Evolutionary conservation across 2,329 filamentous ascomycete genomes (phyloP).

Genomic region (Fusarium tuaranense): DNA sequence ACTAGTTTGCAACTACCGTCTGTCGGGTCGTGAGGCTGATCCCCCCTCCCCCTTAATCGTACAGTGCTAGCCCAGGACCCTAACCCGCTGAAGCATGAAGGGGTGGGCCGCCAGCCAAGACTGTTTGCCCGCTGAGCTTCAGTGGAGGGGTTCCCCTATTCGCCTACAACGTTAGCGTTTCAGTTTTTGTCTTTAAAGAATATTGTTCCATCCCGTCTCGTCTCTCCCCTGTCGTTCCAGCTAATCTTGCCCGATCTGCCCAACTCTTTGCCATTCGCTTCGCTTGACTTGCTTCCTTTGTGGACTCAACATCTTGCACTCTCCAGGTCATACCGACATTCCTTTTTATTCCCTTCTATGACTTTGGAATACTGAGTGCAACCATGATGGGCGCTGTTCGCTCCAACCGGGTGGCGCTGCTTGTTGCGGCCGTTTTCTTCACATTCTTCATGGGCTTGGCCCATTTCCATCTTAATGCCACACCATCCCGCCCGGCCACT

Average conservation of each 20-base stretch:
- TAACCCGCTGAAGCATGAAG: not conserved
- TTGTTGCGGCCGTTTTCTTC: constrained; percentile 19
- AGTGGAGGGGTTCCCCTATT: not conserved
- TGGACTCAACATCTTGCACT: not conserved
- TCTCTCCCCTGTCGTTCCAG: not conserved
- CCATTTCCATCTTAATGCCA: constrained; percentile 5
- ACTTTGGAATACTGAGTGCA: not conserved
- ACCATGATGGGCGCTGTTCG: constrained; percentile 17
- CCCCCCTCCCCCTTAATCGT: not conserved
- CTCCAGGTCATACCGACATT: not conserved
- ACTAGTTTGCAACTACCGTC: not conserved
- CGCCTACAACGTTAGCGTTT: not conserved
- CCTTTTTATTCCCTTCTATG: constrained; percentile 5
- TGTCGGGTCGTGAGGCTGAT: not conserved
- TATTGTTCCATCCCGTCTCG: not conserved
- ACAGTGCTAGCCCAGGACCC: not conserved
- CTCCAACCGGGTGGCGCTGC: constrained; percentile 16
- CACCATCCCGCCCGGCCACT: not conserved
- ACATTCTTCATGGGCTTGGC: constrained; percentile 21
- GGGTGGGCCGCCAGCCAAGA: not conserved
- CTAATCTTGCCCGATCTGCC: not conserved
- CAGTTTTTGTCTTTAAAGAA: not conserved
- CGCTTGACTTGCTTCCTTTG: not conserved
- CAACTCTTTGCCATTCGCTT: not conserved
- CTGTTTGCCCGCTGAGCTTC: not conserved